Percentiles rank a stretch among this genome's conserved stretches.
These are phyloP conservation scores for Laetiporus sulphureus DNA, from an alignment of 1,284 basidiomycete species.

Conservation along the genomic window DNA sequence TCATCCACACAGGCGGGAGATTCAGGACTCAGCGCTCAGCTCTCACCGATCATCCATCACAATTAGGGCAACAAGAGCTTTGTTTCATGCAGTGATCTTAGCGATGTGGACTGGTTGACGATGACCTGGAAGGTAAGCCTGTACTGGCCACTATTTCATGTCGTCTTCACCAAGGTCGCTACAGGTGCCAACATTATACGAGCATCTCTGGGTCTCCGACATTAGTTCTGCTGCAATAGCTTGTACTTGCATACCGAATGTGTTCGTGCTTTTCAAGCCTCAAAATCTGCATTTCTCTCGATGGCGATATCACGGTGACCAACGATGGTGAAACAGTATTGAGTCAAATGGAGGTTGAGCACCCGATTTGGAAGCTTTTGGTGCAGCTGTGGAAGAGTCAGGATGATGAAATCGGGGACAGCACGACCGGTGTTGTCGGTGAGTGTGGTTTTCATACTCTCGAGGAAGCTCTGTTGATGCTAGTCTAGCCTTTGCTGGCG, in stretches of 20 bases:
- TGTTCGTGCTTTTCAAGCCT: slow-evolving; percentile 55
- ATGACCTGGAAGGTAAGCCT: slow-evolving; percentile 75
- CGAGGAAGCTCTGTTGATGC: neutral
- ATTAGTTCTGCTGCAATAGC: slow-evolving; percentile 35
- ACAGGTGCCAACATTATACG: slow-evolving; percentile 95
- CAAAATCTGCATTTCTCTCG: slow-evolving; percentile 98
- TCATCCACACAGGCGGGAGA: slow-evolving; percentile 6
- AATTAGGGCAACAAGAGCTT: slow-evolving; percentile 82
- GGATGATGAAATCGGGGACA: slow-evolving; percentile 99
- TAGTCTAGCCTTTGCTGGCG: slow-evolving; percentile 86
- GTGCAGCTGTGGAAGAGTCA: slow-evolving; percentile 97
- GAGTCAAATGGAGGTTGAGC: slow-evolving; percentile 96
- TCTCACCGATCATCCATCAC: slow-evolving; percentile 11
- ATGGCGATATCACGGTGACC: slow-evolving; percentile 98
- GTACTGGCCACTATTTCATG: neutral
- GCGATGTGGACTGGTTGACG: slow-evolving; percentile 73
- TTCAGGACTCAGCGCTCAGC: slow-evolving; percentile 18
- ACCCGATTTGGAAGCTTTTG: slow-evolving; percentile 96
- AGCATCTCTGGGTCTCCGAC: slow-evolving; percentile 92
- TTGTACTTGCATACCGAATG: neutral
- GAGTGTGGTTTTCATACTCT: slow-evolving; percentile 28
- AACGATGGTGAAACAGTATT: slow-evolving; percentile 98
- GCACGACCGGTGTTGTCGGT: slow-evolving; percentile 98
- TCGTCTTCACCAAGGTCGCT: slow-evolving; percentile 56
- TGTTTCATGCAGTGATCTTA: slow-evolving; percentile 80